phyloP scores from a whole-genome alignment of 2,329 filamentous ascomycete genomes.

The Penicillium sp. region DNA sequence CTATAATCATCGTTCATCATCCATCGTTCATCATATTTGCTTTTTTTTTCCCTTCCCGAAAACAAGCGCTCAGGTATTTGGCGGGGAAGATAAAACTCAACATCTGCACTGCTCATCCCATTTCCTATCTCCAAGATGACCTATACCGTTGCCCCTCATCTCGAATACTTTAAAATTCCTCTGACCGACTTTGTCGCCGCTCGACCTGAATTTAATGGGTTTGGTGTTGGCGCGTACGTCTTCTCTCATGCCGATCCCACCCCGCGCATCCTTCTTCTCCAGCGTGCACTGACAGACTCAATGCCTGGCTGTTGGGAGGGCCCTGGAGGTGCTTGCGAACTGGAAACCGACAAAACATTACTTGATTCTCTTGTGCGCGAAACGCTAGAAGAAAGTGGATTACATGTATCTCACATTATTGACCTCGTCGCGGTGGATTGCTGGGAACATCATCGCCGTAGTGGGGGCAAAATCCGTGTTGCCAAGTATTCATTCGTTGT shows the following conservation, averaged over 20 bases:
- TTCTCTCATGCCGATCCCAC: conserved; percentile 21
- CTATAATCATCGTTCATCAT: neutral
- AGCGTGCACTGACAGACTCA: conserved; percentile 42
- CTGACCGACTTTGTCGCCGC: conserved; percentile 25
- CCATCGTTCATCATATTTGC: neutral
- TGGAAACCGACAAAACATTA: conserved; percentile 45
- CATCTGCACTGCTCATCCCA: neutral
- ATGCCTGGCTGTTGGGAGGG: conserved; percentile 49
- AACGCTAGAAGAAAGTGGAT: conserved; percentile 52
- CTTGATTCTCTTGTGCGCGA: conserved; percentile 52
- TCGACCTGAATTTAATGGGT: conserved; percentile 29
- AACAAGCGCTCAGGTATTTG: neutral
- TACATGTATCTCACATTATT: conserved; percentile 45
- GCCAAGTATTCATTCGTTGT: conserved; percentile 42
- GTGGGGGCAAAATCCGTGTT: conserved; percentile 18
- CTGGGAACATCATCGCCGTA: conserved; percentile 30
- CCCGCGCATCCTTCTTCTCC: conserved; percentile 44
- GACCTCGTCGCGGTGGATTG: conserved; percentile 40
- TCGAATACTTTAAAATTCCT: conserved; percentile 30
- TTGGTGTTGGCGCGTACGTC: conserved; percentile 30
- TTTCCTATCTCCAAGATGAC: conserved; percentile 11
- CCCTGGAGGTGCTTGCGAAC: conserved; percentile 51
- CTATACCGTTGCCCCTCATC: conserved; percentile 30
- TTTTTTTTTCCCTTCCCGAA: too few relatives aligned
- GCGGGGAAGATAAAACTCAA: neutral